phyloP scores from a whole-genome alignment of 2,329 filamentous ascomycete species.

The Microdochium trichocladiopsis region DNA sequence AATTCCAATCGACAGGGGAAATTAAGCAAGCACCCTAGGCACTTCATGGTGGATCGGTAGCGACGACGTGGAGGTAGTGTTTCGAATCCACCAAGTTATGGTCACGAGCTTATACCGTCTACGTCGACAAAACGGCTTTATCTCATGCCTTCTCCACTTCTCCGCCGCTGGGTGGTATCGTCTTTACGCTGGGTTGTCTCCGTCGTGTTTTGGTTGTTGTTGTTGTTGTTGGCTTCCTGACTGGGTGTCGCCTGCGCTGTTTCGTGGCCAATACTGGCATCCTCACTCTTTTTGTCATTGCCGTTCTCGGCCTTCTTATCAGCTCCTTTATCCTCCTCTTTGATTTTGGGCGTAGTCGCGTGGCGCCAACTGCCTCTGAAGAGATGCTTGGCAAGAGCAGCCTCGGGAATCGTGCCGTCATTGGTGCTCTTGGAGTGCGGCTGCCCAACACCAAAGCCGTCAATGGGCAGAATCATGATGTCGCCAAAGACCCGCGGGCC shows the following conservation, averaged over 20 bases:
- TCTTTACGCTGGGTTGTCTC: background rate
- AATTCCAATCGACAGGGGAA: too few species aligned
- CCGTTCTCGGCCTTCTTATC: background rate
- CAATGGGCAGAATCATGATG: conserved; percentile 3
- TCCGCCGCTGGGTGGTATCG: too few species aligned
- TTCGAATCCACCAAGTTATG: too few species aligned
- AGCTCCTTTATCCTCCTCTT: background rate
- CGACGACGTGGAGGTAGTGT: too few species aligned
- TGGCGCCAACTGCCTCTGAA: conserved; percentile 14
- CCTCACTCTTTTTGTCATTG: background rate
- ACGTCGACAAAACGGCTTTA: too few species aligned
- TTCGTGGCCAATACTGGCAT: background rate
- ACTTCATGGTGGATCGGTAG: too few species aligned
- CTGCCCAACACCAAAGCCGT: conserved; percentile 15
- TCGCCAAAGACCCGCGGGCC: conserved; percentile 2
- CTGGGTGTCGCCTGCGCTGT: background rate
- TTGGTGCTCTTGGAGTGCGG: conserved; percentile 17
- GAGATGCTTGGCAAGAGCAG: conserved; percentile 16
- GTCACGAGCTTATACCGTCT: too few species aligned
- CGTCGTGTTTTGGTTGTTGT: background rate
- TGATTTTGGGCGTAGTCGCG: background rate
- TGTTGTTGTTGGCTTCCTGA: background rate
- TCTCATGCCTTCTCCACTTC: background rate
- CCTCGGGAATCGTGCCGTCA: conserved; percentile 14
- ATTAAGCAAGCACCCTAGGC: too few species aligned